phyloP scores from a whole-genome alignment of 495 filamentous ascomycete genomes.

The Neurospora sp. region DNA sequence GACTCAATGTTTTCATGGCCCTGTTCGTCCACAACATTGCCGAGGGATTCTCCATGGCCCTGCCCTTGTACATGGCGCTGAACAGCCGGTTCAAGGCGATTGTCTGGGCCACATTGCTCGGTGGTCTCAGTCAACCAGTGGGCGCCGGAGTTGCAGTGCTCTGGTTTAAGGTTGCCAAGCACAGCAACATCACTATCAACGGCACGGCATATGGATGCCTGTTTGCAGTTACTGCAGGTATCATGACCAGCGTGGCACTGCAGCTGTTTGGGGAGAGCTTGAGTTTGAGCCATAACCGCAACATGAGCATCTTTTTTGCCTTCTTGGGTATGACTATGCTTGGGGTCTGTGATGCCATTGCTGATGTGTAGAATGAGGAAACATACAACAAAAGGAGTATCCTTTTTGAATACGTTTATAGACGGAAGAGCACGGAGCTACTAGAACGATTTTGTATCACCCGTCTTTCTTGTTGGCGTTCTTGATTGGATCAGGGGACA shows the following conservation, averaged over 20 bases:
- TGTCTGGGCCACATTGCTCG: conserved; percentile 71
- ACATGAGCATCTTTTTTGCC: conserved; percentile 72
- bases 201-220: conserved; percentile 76
- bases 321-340: conserved; percentile 86
- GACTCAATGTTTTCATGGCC: conserved; percentile 85
- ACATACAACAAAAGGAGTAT: not conserved
- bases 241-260: conserved; percentile 88
- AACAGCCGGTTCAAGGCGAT: conserved; percentile 68
- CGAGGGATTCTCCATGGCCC: conserved; percentile 88
- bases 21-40: conserved; percentile 97
- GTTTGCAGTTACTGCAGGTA: conserved; percentile 83
- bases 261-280: conserved; percentile 83
- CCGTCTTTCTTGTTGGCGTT: not conserved
- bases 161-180: conserved; percentile 60
- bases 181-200: conserved; percentile 42
- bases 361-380: not conserved
- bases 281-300: conserved; percentile 66
- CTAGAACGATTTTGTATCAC: not conserved
- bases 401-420: not conserved
- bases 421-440: not conserved
- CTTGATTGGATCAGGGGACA: not conserved
- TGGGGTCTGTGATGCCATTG: conserved; percentile 74
- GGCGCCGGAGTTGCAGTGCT: conserved; percentile 76
- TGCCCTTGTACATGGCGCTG: conserved; percentile 84
- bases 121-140: conserved; percentile 76